phyloP scores from a whole-genome alignment of 2,329 filamentous ascomycete species.

The Claviceps capensis region DNA sequence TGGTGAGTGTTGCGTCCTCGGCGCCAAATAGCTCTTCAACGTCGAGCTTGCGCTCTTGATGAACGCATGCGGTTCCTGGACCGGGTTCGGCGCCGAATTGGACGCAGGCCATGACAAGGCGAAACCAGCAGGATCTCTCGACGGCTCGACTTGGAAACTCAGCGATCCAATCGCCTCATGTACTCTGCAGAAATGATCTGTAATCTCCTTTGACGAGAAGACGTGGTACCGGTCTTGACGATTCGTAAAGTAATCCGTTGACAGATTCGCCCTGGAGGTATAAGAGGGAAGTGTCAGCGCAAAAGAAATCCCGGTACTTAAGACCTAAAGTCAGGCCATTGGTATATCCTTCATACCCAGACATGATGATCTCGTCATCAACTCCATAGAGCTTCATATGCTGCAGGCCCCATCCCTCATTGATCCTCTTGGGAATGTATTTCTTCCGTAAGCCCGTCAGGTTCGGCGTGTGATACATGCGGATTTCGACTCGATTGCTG shows the following conservation, averaged over 20 bases:
- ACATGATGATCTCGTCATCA: slow-evolving; percentile 91
- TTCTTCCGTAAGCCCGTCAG: slow-evolving; percentile 76
- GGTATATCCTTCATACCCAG: slow-evolving; percentile 42
- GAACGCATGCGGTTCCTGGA: slow-evolving; percentile 57
- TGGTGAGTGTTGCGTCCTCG: neutral
- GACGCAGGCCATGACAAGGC: slow-evolving; percentile 56
- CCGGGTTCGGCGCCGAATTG: slow-evolving; percentile 63
- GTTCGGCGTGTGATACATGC: slow-evolving; percentile 98
- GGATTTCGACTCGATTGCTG: slow-evolving; percentile 77
- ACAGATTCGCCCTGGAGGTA: slow-evolving; percentile 60
- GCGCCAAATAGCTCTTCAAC: slow-evolving; percentile 51
- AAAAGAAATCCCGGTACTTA: neutral
- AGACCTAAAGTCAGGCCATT: neutral
- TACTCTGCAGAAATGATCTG: slow-evolving; percentile 68
- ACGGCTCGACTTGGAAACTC: slow-evolving; percentile 66
- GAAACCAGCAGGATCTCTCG: slow-evolving; percentile 40
- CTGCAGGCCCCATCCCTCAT: slow-evolving; percentile 95
- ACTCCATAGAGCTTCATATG: slow-evolving; percentile 98
- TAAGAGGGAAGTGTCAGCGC: neutral
- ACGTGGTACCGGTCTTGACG: slow-evolving; percentile 90
- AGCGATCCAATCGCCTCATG: slow-evolving; percentile 66
- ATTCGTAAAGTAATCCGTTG: slow-evolving; percentile 89
- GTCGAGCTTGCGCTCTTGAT: slow-evolving; percentile 52
- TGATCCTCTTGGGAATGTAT: slow-evolving; percentile 75
- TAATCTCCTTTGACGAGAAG: slow-evolving; percentile 65